Conservation (phyloP, 768 basidiomycete genomes). For the Kwoniella newhampshirensis region DNA sequence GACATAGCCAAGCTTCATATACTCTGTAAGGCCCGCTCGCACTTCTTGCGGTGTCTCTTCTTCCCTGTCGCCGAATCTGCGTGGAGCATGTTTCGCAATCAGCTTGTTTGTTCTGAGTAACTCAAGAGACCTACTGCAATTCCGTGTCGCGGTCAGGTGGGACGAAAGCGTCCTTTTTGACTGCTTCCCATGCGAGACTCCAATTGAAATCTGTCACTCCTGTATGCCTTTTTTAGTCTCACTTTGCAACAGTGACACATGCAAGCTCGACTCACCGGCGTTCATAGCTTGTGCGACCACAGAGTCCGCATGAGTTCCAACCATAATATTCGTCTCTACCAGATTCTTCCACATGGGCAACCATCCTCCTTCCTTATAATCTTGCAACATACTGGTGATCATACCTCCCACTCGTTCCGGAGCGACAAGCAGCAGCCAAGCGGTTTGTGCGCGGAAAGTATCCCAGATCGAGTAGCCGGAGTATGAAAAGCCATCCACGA, state of each 20-base stretch:
- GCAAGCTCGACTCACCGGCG: constrained; percentile 22
- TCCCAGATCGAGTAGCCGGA: constrained; percentile 70
- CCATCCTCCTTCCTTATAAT: constrained; percentile 74
- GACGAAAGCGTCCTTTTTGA: constrained; percentile 70
- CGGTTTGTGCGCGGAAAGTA: constrained; percentile 75
- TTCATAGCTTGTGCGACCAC: constrained; percentile 40
- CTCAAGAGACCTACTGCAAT: constrained; percentile 58
- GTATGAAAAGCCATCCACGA: constrained; percentile 64
- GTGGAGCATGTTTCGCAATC: neutral
- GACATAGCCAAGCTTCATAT: constrained; percentile 69
- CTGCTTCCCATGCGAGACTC: constrained; percentile 69
- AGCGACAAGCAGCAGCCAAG: constrained; percentile 72
- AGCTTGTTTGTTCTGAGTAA: neutral
- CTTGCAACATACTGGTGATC: constrained; percentile 76
- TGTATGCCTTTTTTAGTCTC: no score
- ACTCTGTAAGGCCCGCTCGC: constrained; percentile 73
- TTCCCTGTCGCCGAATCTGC: constrained; percentile 62
- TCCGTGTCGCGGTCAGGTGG: constrained; percentile 41
- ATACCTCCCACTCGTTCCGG: constrained; percentile 75
- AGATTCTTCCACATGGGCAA: constrained; percentile 90
- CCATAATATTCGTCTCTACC: constrained; percentile 82
- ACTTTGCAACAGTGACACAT: no score
- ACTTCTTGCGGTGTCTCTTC: constrained; percentile 64
- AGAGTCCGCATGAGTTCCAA: constrained; percentile 66
- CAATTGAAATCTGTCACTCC: constrained; percentile 65